Evolutionary conservation across 306 rosid genomes (phyloP).

Genomic region (Sindora glabra): DNA sequence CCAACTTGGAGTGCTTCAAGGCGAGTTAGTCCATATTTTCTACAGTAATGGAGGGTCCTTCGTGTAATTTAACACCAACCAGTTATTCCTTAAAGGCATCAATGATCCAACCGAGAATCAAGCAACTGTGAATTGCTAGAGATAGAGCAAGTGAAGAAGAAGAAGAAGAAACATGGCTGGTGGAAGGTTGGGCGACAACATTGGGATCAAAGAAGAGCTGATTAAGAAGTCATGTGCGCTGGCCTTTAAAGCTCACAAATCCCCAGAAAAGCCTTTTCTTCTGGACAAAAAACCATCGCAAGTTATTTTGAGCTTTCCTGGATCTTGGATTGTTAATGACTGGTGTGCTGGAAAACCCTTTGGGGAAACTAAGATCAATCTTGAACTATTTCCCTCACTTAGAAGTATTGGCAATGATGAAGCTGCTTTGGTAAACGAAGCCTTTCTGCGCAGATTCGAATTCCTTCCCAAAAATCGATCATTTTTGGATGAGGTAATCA

Average conservation of each 20-base stretch:
- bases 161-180: slow-evolving; percentile 25
- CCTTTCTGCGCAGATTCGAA: slow-evolving; percentile 37
- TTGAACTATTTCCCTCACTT: slow-evolving; percentile 36
- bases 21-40: too few species aligned
- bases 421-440: slow-evolving; percentile 40
- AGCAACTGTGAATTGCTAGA: background rate
- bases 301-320: slow-evolving; percentile 40
- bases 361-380: slow-evolving; percentile 41
- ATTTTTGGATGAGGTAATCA: slow-evolving; percentile 30
- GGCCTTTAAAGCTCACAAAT: slow-evolving; percentile 34
- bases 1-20: too few species aligned
- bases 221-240: slow-evolving; percentile 24
- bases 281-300: slow-evolving; percentile 10
- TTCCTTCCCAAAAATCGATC: background rate
- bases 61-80: background rate
- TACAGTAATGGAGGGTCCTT: too few species aligned
- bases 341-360: slow-evolving; percentile 33
- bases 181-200: slow-evolving; percentile 23
- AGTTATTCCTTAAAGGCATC: background rate
- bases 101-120: background rate
- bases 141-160: background rate
- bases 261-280: slow-evolving; percentile 8
- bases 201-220: slow-evolving; percentile 27
- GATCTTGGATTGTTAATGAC: slow-evolving; percentile 30
- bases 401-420: slow-evolving; percentile 62